A percentile compares a stretch with the other conserved stretches of the same genome.
phyloP scores from a whole-genome alignment of 257 asterid species.

The Striga asiatica region DNA sequence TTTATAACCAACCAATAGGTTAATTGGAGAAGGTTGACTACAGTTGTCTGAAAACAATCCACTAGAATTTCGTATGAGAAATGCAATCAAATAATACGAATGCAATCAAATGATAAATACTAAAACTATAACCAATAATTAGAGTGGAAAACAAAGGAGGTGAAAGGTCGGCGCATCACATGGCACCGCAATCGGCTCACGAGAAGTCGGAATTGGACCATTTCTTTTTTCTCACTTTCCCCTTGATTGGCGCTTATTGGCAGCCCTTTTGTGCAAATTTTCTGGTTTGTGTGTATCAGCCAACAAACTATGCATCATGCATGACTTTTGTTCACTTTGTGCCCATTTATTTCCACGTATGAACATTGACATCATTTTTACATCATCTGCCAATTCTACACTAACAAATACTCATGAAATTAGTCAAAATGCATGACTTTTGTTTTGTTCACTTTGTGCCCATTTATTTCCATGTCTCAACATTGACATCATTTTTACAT shows the following conservation, averaged over 20 bases:
- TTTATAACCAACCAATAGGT: too few species aligned
- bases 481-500: too few species aligned
- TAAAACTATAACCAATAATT: too few species aligned
- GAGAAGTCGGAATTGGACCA: constrained; percentile 15
- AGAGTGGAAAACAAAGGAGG: not conserved
- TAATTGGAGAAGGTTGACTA: too few species aligned
- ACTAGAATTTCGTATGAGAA: too few species aligned
- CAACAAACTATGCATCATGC: not conserved
- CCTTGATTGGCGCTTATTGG: constrained; percentile 26
- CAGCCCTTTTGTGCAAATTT: not conserved
- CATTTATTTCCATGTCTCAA: not conserved
- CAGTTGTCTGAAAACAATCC: too few species aligned
- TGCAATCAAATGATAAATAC: too few species aligned
- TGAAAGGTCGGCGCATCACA: constrained; percentile 19
- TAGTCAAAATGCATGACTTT: not conserved
- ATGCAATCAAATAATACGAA: too few species aligned
- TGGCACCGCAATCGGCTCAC: constrained; percentile 19
- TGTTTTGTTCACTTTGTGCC: not conserved
- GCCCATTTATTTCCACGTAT: not conserved
- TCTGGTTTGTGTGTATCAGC: constrained; percentile 9
- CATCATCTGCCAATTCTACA: too few species aligned
- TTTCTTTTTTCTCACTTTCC: constrained; percentile 2
- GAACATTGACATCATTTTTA: not conserved
- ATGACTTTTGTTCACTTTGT: not conserved
- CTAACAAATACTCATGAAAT: too few species aligned